Conservation (phyloP, 2,329 filamentous ascomycete genomes). For the Claviceps quebecensis region DNA sequence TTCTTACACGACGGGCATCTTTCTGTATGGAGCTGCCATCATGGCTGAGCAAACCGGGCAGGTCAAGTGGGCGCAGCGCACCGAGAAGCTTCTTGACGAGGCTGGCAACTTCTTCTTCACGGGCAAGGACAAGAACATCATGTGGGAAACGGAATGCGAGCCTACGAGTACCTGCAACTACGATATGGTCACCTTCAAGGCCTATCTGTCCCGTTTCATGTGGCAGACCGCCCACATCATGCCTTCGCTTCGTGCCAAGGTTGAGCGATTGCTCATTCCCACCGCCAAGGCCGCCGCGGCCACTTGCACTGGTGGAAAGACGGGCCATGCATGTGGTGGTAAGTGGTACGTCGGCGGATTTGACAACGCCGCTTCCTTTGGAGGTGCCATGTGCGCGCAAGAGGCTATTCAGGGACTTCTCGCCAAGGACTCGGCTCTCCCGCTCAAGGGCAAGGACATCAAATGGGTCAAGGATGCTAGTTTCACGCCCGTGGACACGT, state of each 20-base stretch:
- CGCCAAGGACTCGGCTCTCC: slow-evolving; percentile 26
- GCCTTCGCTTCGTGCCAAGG: slow-evolving; percentile 34
- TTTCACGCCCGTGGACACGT: slow-evolving; percentile 10
- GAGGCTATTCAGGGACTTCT: slow-evolving; percentile 49
- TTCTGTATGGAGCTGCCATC: slow-evolving; percentile 49
- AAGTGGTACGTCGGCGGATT: slow-evolving; percentile 47
- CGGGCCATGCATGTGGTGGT: slow-evolving; percentile 42
- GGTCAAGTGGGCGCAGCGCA: slow-evolving; percentile 38
- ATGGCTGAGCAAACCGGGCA: slow-evolving; percentile 47
- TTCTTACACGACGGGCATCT: slow-evolving; percentile 52
- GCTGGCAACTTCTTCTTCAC: slow-evolving; percentile 40
- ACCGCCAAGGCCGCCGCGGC: slow-evolving; percentile 42
- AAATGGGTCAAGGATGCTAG: slow-evolving; percentile 13
- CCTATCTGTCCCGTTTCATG: slow-evolving; percentile 50
- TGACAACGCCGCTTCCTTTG: slow-evolving; percentile 41
- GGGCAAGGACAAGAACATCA: slow-evolving; percentile 40
- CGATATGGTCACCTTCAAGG: slow-evolving; percentile 57
- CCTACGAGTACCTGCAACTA: slow-evolving; percentile 38
- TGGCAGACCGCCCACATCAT: slow-evolving; percentile 43
- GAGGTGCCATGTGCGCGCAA: slow-evolving; percentile 51
- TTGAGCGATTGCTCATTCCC: slow-evolving; percentile 33
- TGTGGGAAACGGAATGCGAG: slow-evolving; percentile 57
- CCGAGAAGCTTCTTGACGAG: slow-evolving; percentile 36
- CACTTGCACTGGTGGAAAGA: slow-evolving; percentile 41
- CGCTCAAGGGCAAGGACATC: slow-evolving; percentile 34